These are phyloP conservation scores for Cicer arietinum DNA, from an alignment of 306 rosid species.

Conservation along the genomic window DNA sequence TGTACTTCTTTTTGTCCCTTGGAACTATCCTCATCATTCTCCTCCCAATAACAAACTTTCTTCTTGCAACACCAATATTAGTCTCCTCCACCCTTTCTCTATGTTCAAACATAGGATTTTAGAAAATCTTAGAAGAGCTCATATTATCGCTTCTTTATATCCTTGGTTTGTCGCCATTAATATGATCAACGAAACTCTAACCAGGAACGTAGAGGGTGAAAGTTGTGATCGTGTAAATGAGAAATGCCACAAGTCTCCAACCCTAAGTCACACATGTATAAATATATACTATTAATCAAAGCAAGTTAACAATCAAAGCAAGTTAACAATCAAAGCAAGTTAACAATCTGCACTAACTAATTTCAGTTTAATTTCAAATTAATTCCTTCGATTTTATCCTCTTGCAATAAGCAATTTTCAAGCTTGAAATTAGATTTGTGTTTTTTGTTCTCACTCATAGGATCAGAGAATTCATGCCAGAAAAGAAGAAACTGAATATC, in stretches of 20 bases:
- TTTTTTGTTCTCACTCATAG: slow-evolving; percentile 43
- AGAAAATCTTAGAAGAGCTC: too few relatives aligned
- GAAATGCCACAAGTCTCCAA: slow-evolving; percentile 74
- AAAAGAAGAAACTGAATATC: too few relatives aligned
- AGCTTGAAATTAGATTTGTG: background rate
- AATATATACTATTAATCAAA: background rate
- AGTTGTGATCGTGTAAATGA: slow-evolving; percentile 74
- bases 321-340: slow-evolving; percentile 4
- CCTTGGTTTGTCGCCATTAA: background rate
- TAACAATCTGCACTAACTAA: background rate
- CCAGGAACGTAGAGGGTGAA: slow-evolving; percentile 77
- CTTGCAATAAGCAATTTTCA: background rate
- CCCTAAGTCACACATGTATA: slow-evolving; percentile 50
- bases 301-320: background rate
- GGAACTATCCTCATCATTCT: too few relatives aligned
- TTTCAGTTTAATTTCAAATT: background rate
- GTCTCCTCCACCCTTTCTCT: too few relatives aligned
- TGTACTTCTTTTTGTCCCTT: too few relatives aligned
- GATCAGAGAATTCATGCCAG: too few relatives aligned
- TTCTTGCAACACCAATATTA: background rate
- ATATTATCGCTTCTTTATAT: slow-evolving; percentile 33
- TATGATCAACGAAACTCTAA: slow-evolving; percentile 66
- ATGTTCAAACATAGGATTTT: too few relatives aligned
- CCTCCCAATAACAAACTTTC: too few relatives aligned
- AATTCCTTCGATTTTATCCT: too few relatives aligned